Base-by-base conservation (phyloP, 768 basidiomycete species). In the Russula foetens region DNA sequence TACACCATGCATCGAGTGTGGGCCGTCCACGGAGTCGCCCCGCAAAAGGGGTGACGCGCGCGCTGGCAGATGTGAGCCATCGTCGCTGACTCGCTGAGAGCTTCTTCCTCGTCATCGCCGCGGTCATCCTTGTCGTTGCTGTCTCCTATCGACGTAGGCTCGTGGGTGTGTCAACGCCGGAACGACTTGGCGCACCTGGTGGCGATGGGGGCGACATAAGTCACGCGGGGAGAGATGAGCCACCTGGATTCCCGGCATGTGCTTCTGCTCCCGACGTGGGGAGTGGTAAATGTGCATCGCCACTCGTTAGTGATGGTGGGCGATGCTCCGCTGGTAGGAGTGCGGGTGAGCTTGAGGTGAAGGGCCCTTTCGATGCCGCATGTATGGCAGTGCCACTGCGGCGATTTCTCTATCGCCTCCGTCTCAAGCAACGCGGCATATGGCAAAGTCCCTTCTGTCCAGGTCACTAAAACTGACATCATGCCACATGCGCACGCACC, bases 351-450 rank as follows among this genome's bases (percentile, higher is more conserved):
- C 24, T 52, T 7, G 60, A 55, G 29, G 35, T 55, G 7, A 48
- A 56, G 1, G 54, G 85, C 77, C 63, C 82, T 75, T 71, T 90
- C 88, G 45, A 88, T 75, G 15, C 73, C 74, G 69, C 89, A 91
- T 0, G 80, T 82, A 67, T n/a, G n/a, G n/a, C n/a, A n/a, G n/a
- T 90, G 88, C 23, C 71, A 71, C 66, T 85, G 77, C 58, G 90
- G 70, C 28, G 82, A 80, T 33, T 74, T 71, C 68, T 90, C 88
- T 29, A 90, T 80, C 8, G 72, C 75, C 68, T 86, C 84, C 29
- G 83, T 81, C 71, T 89, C 85, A 17, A 83, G 69, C 87, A 87
- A 90, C 7, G 87, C 83, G n/a, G 58, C 79, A 76, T 58, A 84
- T 72, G 11, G 82, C 86, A 68, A 86, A 90, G 35, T 80, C 76